phyloP scores from a whole-genome alignment of 2,329 filamentous ascomycete species.

The Exophiala xenobiotica region DNA sequence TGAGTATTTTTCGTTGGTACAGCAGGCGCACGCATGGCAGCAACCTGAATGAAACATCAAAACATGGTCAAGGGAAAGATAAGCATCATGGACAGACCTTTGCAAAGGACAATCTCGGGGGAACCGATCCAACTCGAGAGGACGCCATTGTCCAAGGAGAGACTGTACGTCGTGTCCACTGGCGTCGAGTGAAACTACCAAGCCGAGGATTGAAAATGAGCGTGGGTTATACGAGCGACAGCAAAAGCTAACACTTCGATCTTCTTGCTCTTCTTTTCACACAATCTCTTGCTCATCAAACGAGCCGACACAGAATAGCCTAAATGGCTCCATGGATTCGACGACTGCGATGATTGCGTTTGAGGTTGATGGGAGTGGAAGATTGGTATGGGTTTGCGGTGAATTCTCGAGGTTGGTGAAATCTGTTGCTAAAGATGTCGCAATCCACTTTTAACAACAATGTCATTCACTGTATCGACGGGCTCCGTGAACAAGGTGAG shows the following conservation, averaged over 20 bases:
- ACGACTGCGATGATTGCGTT: conserved; percentile 8
- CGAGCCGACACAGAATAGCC: conserved; percentile 24
- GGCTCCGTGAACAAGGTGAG: not conserved
- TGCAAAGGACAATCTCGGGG: conserved; percentile 68
- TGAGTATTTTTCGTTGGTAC: conserved; percentile 13
- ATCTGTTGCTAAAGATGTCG: not conserved
- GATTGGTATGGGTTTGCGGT: too few species aligned
- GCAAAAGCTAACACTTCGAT: conserved; percentile 10
- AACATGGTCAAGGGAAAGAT: conserved; percentile 19
- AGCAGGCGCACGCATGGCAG: conserved; percentile 41
- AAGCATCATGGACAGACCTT: conserved; percentile 56
- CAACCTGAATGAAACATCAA: conserved; percentile 39
- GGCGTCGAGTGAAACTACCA: conserved; percentile 21
- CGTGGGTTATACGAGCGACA: conserved; percentile 21
- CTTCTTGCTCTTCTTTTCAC: conserved; percentile 23
- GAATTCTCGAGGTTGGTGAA: not conserved
- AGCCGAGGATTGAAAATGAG: conserved; percentile 24
- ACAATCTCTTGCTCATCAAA: conserved; percentile 26
- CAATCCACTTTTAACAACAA: not conserved
- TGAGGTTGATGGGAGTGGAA: not conserved
- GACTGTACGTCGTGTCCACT: conserved; percentile 32
- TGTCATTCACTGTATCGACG: not conserved
- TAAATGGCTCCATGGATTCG: conserved; percentile 30
- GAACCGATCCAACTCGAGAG: conserved; percentile 29
- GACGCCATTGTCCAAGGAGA: conserved; percentile 32